phyloP scores from a whole-genome alignment of 1,139 yeast genomes.

The Debaryomyces udenii region DNA sequence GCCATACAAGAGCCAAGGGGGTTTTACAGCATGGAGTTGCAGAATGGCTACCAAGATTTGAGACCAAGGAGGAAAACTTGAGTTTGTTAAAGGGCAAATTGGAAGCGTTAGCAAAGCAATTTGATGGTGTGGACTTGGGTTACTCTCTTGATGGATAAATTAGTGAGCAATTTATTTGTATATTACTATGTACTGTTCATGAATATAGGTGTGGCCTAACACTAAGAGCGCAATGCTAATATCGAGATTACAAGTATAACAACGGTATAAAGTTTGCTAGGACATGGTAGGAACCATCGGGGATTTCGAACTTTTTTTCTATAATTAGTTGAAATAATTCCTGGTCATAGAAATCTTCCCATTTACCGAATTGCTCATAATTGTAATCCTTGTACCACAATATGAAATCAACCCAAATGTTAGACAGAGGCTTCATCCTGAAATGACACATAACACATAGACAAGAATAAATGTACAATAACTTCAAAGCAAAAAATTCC shows the following conservation, averaged over 20 bases:
- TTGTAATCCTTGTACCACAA: slow-evolving; percentile 14
- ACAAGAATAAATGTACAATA: slow-evolving; percentile 16
- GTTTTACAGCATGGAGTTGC: slow-evolving; percentile 59
- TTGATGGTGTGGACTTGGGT: slow-evolving; percentile 44
- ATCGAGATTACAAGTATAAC: neutral
- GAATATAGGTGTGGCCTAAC: neutral
- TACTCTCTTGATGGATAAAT: slow-evolving; percentile 48
- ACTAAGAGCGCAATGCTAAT: too few species aligned
- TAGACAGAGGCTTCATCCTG: slow-evolving; percentile 10
- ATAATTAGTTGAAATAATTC: slow-evolving; percentile 10
- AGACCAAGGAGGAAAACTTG: slow-evolving; percentile 42
- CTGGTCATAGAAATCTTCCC: slow-evolving; percentile 16
- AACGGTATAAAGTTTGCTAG: slow-evolving; percentile 1
- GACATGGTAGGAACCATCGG: slow-evolving; percentile 1
- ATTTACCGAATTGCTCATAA: slow-evolving; percentile 11
- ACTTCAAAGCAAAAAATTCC: slow-evolving; percentile 15
- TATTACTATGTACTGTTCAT: neutral
- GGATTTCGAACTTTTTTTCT: slow-evolving; percentile 5
- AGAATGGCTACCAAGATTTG: slow-evolving; percentile 49
- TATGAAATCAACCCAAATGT: slow-evolving; percentile 15
- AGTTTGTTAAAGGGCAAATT: slow-evolving; percentile 38
- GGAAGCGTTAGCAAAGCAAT: slow-evolving; percentile 39
- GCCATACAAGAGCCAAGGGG: slow-evolving; percentile 51
- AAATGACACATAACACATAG: slow-evolving; percentile 13
- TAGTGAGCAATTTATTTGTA: neutral